Evolutionary conservation across 495 filamentous ascomycete genomes (phyloP), one percentile per base, ranked within the genome.

Genomic region (Hypoxylon rickii): DNA sequence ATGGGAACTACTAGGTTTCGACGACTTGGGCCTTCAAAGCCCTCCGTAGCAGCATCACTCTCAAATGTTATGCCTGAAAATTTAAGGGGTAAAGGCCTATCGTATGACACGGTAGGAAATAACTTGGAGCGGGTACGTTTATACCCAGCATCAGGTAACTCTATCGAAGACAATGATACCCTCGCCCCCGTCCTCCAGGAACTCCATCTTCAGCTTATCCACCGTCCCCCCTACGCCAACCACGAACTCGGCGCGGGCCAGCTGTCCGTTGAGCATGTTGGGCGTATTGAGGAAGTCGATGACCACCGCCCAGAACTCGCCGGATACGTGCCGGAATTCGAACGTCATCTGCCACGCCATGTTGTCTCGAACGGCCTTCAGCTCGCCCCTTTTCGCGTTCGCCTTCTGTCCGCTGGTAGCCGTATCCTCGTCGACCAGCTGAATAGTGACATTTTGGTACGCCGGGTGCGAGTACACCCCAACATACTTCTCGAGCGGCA

Each of bases 401-500:
- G 24, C 22, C 6, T 16, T 17, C 16, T 16, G 17, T 40, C 19
- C 18, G 20, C 8, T 19, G 13, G 17, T 22, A 11, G 22, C 3
- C 8, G 1, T 15, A 17, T 22, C 42, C 31, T 44, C 29, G 8
- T 51, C 46, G 8, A 34, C 34, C 1, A 71, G 45, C 20, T 50
- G 36, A 7, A 77, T 29, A 3, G 64, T 73, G 18, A 80, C 36
- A 22, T 70, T 68, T 31, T 64, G 69, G 50, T 79, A 78, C 1
- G 47, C 77, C 1, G 68, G 69, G 41, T 81, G 69, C 31, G 32
- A 66, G 53, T 77, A 82, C 8, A 63, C 74, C 0, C 77, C 78
- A 2, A 58, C 47, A 40, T 79, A 77, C 7, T 48, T 46, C 26
- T 51, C 44, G 7, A 78, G 44, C 1, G 71, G 59, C 10, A 75